Conservation (phyloP, 1,284 basidiomycete species). For the Naganishia liquefaciens region DNA sequence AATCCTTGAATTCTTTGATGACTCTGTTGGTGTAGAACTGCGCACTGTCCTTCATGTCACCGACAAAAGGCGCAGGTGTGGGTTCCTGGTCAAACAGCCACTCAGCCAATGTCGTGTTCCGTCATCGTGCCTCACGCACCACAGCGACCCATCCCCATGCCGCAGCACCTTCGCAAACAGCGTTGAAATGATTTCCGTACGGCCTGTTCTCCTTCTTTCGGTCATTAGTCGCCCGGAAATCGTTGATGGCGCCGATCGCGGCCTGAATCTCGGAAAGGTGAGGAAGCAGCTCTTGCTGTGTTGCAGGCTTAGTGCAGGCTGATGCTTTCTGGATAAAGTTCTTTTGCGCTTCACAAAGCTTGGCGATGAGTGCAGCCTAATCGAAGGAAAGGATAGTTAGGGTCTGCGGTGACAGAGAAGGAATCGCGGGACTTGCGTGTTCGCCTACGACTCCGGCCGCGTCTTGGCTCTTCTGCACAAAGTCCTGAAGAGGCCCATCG, state of each 20-base stretch:
- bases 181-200: constrained; percentile 77
- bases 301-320: constrained; percentile 73
- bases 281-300: constrained; percentile 62
- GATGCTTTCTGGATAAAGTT: constrained; percentile 69
- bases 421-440: constrained; percentile 63
- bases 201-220: constrained; percentile 70
- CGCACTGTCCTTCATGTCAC: constrained; percentile 81
- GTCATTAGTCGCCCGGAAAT: constrained; percentile 74
- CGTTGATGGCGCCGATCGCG: constrained; percentile 72
- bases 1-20: constrained; percentile 90
- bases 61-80: constrained; percentile 81
- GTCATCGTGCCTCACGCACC: constrained; percentile 56
- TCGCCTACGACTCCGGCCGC: constrained; percentile 74
- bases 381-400: background rate
- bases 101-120: background rate
- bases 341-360: constrained; percentile 70
- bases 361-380: constrained; percentile 70
- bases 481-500: constrained; percentile 70
- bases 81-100: constrained; percentile 59
- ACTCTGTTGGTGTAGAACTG: constrained; percentile 89
- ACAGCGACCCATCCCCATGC: constrained; percentile 90
- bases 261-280: constrained; percentile 72
- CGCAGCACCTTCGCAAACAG: constrained; percentile 77
- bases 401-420: background rate
- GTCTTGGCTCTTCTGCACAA: constrained; percentile 69